phyloP scores from a whole-genome alignment of 2,329 filamentous ascomycete genomes.

The Colletotrichum sansevieriae region DNA sequence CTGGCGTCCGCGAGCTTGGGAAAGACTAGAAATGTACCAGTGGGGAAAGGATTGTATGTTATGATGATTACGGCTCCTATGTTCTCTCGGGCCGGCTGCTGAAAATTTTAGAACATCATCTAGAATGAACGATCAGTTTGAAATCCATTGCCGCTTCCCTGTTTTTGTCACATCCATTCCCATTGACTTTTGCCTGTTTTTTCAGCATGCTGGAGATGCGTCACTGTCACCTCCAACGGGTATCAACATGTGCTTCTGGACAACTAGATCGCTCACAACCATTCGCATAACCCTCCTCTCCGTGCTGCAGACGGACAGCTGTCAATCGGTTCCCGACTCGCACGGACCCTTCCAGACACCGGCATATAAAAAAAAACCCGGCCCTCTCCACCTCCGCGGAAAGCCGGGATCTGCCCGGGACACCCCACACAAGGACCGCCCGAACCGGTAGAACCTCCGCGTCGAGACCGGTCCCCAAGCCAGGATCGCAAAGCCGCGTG shows the following conservation, averaged over 20 bases:
- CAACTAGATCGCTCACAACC: no score
- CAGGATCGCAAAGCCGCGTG: slow-evolving; percentile 1
- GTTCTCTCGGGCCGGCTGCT: slow-evolving; percentile 7
- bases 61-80: slow-evolving; percentile 10
- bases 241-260: not conserved
- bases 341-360: slow-evolving; percentile 1
- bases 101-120: slow-evolving; percentile 12
- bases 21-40: not conserved
- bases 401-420: slow-evolving; percentile 32
- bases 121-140: slow-evolving; percentile 22
- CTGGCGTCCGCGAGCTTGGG: not conserved
- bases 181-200: no score
- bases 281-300: not conserved
- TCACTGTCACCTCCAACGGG: no score
- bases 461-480: not conserved
- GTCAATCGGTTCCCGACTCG: not conserved
- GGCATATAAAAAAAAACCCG: not conserved
- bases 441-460: slow-evolving; percentile 36
- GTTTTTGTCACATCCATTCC: no score
- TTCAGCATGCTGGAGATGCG: no score
- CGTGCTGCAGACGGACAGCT: slow-evolving; percentile 5
- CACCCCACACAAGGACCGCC: slow-evolving; percentile 21
- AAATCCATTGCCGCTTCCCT: not conserved
- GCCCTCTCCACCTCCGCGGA: slow-evolving; percentile 1
- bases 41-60: slow-evolving; percentile 11